Conservation (phyloP, 352 stramenopile species). For the Peronospora farinosa region DNA sequence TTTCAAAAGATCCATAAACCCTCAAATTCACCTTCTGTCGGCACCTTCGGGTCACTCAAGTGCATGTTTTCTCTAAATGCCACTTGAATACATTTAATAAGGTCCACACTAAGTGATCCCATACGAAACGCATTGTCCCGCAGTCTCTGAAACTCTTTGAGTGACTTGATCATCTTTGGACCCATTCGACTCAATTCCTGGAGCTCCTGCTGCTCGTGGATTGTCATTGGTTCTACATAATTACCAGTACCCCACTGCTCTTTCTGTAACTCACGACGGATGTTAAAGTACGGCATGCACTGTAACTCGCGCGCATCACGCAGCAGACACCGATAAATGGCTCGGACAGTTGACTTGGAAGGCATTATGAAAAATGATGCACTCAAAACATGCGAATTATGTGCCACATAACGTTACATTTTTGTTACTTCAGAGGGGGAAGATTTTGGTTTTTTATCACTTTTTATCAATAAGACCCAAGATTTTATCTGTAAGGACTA, state of each 20-base stretch:
- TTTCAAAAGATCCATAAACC: neutral
- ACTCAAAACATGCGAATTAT: too few relatives aligned
- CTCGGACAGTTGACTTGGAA: conserved; percentile 33
- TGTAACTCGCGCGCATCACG: conserved; percentile 49
- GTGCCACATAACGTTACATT: neutral
- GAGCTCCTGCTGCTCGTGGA: conserved; percentile 4
- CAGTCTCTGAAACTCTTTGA: conserved; percentile 40
- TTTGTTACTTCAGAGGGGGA: conserved; percentile 23
- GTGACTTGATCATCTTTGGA: conserved; percentile 28
- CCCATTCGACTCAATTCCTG: neutral
- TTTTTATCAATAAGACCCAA: neutral
- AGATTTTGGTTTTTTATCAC: conserved; percentile 11
- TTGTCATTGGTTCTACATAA: conserved; percentile 32
- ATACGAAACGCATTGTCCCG: conserved; percentile 36
- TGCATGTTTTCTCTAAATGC: conserved; percentile 40
- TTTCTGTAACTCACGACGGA: conserved; percentile 44
- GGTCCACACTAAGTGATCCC: conserved; percentile 21
- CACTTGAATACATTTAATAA: conserved; percentile 34
- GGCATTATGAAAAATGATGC: conserved; percentile 19
- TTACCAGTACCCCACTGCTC: conserved; percentile 62
- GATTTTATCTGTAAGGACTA: conserved; percentile 2
- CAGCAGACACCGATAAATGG: conserved; percentile 69
- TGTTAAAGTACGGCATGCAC: conserved; percentile 49
- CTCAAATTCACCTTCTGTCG: neutral
- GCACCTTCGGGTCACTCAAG: conserved; percentile 37